Base-by-base conservation (phyloP, 2,329 filamentous ascomycete genomes). In the Pleomassaria siparia region DNA sequence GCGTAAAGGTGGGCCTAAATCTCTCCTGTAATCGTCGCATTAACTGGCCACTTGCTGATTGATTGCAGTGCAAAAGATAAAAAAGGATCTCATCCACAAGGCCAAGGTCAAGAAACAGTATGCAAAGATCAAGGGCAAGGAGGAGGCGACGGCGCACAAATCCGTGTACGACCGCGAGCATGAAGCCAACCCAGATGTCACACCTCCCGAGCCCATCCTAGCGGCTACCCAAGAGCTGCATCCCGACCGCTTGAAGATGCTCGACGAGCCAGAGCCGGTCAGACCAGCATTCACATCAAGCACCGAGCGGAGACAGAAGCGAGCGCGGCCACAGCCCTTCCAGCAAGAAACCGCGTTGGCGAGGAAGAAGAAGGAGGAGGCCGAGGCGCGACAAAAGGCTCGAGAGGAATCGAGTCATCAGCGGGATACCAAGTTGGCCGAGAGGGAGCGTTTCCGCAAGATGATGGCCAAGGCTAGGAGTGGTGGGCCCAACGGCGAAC, bases 31-130 rank as follows among this genome's bases (percentile, higher is more conserved):
- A 20, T 6, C 15, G n/a, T 36, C 30, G 40, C 41, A 21, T 21
- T 26, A 22, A 20, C 40, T 42, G n/a, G 18, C 12, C 28, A 5
- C 20, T 4, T 42, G 35, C 43, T 47, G 16, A 46, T 30, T 11
- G 13, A 49, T n/a, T 33, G 32, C 62, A 92, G 89, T 88, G 48
- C 84, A 89, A 71, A 92, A 92, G 72, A 94, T 96, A 65, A 97
- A 97, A 73, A 81, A 87, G 56, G 83, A 88, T 56, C 76, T 96
- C 46, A 96, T 97, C 62, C 84, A 91, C 71, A 95, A 94, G 70
- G 91, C 91, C 51, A 96, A 96, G 72, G 80, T 96, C 53, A 94
- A 92, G 74, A 95, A 96, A 72, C 83, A 88, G 33, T 96, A 96
- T 67, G 88, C 87, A 54, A 96, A 96, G 72, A 77, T 96, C 55